Percentiles rank a stretch among this genome's conserved stretches.
Conservation (phyloP, 371 early-diverging fungal species). For the Lichtheimia ornata region DNA sequence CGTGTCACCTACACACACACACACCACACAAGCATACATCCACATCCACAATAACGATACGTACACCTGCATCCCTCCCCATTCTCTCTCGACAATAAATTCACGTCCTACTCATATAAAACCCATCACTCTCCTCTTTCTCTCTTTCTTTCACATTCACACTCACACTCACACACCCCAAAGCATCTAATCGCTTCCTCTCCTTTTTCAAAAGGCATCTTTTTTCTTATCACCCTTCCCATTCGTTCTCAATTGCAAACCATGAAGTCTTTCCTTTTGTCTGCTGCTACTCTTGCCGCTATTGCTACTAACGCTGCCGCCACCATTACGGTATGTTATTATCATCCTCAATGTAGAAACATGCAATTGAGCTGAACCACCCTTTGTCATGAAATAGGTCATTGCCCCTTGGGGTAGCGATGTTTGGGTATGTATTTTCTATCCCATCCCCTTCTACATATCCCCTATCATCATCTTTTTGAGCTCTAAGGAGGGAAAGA, state of each 20-base stretch:
- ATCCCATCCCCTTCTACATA: neutral
- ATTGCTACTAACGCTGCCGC: constrained; percentile 19
- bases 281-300: constrained; percentile 19
- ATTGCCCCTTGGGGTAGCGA: constrained; percentile 42
- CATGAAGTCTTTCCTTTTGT: constrained; percentile 24
- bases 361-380: neutral
- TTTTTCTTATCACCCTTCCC: constrained; percentile 10
- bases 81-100: constrained; percentile 2
- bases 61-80: neutral
- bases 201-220: constrained; percentile 1
- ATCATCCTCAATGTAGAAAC: neutral
- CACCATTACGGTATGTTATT: constrained; percentile 21
- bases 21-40: neutral
- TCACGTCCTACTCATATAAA: neutral
- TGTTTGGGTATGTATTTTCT: constrained; percentile 37
- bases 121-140: constrained; percentile 1
- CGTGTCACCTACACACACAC: constrained; percentile 7
- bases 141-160: neutral
- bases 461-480: neutral
- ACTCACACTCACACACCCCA: neutral
- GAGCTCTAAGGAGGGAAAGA: neutral
- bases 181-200: neutral
- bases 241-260: constrained; percentile 6
- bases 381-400: constrained; percentile 23
- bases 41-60: neutral